Evolutionary conservation across 2,329 filamentous ascomycete genomes (phyloP).

Genomic region (Teratosphaeria pseudoeucalypti): DNA sequence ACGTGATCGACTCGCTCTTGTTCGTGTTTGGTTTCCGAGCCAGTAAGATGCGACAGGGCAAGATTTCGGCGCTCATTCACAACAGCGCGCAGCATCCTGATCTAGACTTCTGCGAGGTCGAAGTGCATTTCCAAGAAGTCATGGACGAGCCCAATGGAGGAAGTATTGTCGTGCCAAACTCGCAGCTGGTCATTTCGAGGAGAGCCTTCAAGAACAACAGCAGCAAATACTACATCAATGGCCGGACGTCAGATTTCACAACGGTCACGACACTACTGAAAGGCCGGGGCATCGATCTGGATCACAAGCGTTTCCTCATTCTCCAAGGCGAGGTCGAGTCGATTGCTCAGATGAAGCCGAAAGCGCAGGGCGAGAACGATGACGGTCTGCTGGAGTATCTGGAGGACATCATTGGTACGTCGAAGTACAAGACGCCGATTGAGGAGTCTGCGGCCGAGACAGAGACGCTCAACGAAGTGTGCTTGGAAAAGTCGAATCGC

Average conservation of each 20-base stretch:
- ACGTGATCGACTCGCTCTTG: slow-evolving; percentile 93
- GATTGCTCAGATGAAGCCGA: slow-evolving; percentile 98
- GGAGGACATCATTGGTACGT: slow-evolving; percentile 97
- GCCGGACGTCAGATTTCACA: slow-evolving; percentile 81
- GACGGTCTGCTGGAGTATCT: slow-evolving; percentile 93
- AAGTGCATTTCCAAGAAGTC: slow-evolving; percentile 93
- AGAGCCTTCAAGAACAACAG: slow-evolving; percentile 96
- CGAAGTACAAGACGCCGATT: slow-evolving; percentile 94
- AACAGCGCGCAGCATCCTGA: slow-evolving; percentile 84
- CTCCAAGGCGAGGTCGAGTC: slow-evolving; percentile 96
- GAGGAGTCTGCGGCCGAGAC: slow-evolving; percentile 87
- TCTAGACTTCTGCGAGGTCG: slow-evolving; percentile 84
- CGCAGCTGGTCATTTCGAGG: slow-evolving; percentile 76
- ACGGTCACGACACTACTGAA: slow-evolving; percentile 78
- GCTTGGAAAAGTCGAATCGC: slow-evolving; percentile 85
- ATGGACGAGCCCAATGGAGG: slow-evolving; percentile 73
- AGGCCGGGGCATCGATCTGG: slow-evolving; percentile 82
- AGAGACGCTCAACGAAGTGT: slow-evolving; percentile 86
- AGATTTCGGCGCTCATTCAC: slow-evolving; percentile 94
- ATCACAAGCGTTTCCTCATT: slow-evolving; percentile 97
- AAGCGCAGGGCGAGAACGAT: slow-evolving; percentile 88
- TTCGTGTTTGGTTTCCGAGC: slow-evolving; percentile 99
- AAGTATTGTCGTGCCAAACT: slow-evolving; percentile 69
- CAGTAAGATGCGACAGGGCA: slow-evolving; percentile 98
- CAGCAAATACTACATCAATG: slow-evolving; percentile 97